A percentile compares a stretch with the other conserved stretches of the same genome.
Conservation (phyloP, 495 filamentous ascomycete genomes). For the Beverwykella pulmonaria region DNA sequence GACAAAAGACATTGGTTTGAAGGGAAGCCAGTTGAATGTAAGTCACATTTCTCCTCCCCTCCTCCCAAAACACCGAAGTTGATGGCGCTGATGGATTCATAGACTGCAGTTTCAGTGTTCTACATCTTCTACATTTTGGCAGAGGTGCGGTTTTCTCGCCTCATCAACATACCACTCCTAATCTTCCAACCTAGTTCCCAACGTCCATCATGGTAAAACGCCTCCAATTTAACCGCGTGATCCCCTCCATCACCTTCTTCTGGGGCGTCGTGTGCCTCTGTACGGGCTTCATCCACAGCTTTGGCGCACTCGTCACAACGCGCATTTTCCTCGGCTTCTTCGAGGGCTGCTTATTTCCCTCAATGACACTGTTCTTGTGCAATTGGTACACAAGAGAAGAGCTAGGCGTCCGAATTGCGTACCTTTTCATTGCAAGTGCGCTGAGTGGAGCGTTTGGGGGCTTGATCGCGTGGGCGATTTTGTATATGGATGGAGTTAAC, state of each 20-base stretch:
- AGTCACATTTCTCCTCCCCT: conserved; percentile 5
- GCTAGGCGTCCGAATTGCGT: conserved; percentile 29
- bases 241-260: conserved; percentile 37
- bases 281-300: conserved; percentile 34
- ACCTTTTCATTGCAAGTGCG: conserved; percentile 34
- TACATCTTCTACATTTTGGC: conserved; percentile 38
- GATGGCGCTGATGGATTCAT: too few species aligned
- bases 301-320: conserved; percentile 23
- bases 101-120: conserved; percentile 32
- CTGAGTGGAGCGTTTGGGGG: conserved; percentile 35
- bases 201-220: conserved; percentile 37
- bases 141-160: conserved; percentile 17
- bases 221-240: conserved; percentile 36
- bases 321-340: conserved; percentile 36
- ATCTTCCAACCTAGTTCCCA: conserved; percentile 19
- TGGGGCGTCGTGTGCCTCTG: conserved; percentile 36
- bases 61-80: too few species aligned
- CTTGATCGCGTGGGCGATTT: conserved; percentile 28
- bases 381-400: conserved; percentile 38
- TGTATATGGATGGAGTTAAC: conserved; percentile 34
- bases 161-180: not conserved
- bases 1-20: conserved; percentile 46
- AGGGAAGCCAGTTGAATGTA: conserved; percentile 47
- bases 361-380: conserved; percentile 33
- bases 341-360: conserved; percentile 36